A percentile compares a stretch with the other conserved stretches of the same genome.
Conservation (phyloP, 306 rosid genomes). For the Citrullus amarus region DNA sequence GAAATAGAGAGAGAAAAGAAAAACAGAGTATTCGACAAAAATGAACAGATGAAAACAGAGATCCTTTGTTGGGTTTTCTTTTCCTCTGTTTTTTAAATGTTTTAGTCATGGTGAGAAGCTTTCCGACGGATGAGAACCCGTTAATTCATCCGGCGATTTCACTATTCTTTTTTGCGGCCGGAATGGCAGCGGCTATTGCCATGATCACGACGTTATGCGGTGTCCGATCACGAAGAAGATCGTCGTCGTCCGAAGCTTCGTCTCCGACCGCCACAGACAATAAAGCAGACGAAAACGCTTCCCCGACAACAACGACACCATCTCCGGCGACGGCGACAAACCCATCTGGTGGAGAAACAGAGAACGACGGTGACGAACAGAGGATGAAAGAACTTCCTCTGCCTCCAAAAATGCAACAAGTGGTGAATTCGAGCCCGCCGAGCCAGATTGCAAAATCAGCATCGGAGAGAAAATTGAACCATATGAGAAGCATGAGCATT, state of each 20-base stretch:
- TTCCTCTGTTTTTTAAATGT: conserved; percentile 8
- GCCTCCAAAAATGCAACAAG: conserved; percentile 39
- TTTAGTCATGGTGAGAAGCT: conserved; percentile 52
- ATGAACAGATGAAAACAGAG: neutral
- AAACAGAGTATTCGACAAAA: neutral
- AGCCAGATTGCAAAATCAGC: conserved; percentile 22
- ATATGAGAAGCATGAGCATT: conserved; percentile 26
- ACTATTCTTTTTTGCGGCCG: conserved; percentile 26
- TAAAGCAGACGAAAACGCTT: neutral
- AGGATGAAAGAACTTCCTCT: conserved; percentile 35
- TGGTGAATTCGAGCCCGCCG: neutral
- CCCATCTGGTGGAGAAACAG: neutral
- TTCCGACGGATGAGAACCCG: conserved; percentile 26
- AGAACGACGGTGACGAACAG: conserved; percentile 5
- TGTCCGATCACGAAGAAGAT: conserved; percentile 18
- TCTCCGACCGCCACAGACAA: neutral
- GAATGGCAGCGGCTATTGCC: conserved; percentile 42
- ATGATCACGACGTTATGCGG: conserved; percentile 44
- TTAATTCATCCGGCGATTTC: conserved; percentile 33
- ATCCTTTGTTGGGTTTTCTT: neutral
- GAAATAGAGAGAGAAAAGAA: too few relatives aligned
- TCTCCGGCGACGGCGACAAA: neutral
- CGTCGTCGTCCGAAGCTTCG: neutral
- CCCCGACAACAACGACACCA: neutral
- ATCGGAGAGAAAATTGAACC: conserved; percentile 28